Conservation (phyloP, 169 alveolate species). For the Cryptosporidium ubiquitum region DNA sequence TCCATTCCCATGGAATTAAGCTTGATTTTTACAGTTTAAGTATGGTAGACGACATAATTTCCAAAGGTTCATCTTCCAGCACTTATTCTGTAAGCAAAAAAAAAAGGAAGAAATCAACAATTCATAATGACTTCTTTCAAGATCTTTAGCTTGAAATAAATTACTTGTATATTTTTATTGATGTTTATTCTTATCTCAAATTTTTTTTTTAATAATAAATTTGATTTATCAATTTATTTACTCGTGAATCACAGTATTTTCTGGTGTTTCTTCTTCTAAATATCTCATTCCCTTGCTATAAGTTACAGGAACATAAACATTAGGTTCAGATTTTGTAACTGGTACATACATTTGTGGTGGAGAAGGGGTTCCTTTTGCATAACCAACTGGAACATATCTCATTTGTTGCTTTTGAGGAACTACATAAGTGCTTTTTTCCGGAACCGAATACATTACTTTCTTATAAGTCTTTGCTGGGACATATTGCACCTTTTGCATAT, state of each 20-base stretch:
- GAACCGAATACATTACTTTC: constrained; percentile 55
- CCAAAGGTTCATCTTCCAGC: constrained; percentile 59
- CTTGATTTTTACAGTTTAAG: constrained; percentile 50
- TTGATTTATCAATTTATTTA: neutral
- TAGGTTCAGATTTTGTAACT: constrained; percentile 64
- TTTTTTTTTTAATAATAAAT: neutral
- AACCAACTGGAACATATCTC: constrained; percentile 73
- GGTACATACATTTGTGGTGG: constrained; percentile 74
- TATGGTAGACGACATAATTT: constrained; percentile 54
- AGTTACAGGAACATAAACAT: constrained; percentile 63
- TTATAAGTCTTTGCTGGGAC: constrained; percentile 59
- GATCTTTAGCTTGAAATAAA: constrained; percentile 20
- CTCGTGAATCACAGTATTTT: constrained; percentile 7
- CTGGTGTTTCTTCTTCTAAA: constrained; percentile 39
- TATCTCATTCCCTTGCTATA: constrained; percentile 39
- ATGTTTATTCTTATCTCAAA: neutral
- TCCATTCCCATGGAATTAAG: constrained; percentile 31
- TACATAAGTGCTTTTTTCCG: constrained; percentile 66
- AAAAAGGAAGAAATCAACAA: constrained; percentile 47
- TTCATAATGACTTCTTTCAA: constrained; percentile 49
- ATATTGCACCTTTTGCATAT: constrained; percentile 56
- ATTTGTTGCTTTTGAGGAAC: constrained; percentile 47
- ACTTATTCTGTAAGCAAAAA: constrained; percentile 12
- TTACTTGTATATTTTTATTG: neutral
- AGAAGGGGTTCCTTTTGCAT: constrained; percentile 56